Base-by-base conservation (phyloP, 2,329 filamentous ascomycete species). In the Penicillium paneum region DNA sequence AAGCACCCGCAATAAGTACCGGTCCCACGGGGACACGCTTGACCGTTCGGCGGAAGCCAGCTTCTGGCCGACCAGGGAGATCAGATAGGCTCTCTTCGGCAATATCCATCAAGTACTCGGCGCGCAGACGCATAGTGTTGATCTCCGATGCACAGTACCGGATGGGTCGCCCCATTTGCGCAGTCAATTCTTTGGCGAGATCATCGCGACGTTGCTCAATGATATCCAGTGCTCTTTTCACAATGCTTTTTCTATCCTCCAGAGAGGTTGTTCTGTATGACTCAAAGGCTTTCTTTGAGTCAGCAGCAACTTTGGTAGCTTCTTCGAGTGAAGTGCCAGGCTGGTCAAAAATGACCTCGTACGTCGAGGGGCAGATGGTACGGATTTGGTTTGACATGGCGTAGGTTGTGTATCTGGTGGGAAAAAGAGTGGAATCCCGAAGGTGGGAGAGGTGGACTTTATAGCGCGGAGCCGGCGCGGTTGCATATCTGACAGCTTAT, bases 91-190 rank as follows among this genome's bases (percentile, higher is more conserved):
- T 84, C 31, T 94, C 89, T 8, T 87, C 85, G 62, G 87, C 90
- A 59, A 95, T 88, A 72, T 90, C 90, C 62, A 96, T 79, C 40
- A 96, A 79, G 69, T 94, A 93, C 67, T 96, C 87, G 57, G 86
- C 88, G 56, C 91, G 84, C 74, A 88, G 87, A 60, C 92, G 83
- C 29, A 91, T 91, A 13, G 92, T 96, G 21, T 84, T 78, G 62
- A 97, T 81, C 75, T 96, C 92, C 64, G 86, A 90, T 42, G 82
- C 85, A 1, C 88, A 88, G 72, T 91, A 96, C 45, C 88, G 83
- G 66, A 96, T 95, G 24, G 92, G 91, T 24, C 92, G 83, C 35
- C 92, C 91, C 91, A 96, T 96, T 76, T 96, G 91, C 65, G 88
- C 84, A 0, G 91, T 96, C 57, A 96, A 78, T 70, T 96, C 91